Evolutionary conservation across 129 eudicot genomes (phyloP).

Genomic region (Flaveria robusta): DNA sequence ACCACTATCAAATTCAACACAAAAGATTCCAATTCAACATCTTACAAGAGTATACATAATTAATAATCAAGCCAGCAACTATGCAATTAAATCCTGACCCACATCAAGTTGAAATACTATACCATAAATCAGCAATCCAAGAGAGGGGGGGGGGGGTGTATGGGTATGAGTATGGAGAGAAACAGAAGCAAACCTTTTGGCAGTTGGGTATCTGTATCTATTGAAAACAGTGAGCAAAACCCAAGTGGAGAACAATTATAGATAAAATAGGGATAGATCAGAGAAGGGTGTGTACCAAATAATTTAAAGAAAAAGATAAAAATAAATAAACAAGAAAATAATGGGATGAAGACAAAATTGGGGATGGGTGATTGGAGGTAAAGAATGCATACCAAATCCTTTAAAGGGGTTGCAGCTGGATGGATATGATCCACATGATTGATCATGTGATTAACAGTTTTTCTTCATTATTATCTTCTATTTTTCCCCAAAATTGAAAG

Average conservation of each 20-base stretch:
- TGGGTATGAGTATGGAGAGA: constrained; percentile 21
- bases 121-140: background rate
- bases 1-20: background rate
- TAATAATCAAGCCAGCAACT: background rate
- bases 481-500: constrained; percentile 1
- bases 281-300: constrained; percentile 34
- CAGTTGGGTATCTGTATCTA: constrained; percentile 28
- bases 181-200: constrained; percentile 30
- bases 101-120: constrained; percentile 24
- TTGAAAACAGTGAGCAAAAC: constrained; percentile 38
- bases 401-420: constrained; percentile 22
- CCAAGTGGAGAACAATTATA: constrained; percentile 32
- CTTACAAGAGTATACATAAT: constrained; percentile 17
- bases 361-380: constrained; percentile 40
- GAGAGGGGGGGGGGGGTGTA: background rate
- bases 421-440: constrained; percentile 36
- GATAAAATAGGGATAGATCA: constrained; percentile 30
- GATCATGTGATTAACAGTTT: constrained; percentile 32
- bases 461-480: constrained; percentile 36
- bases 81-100: constrained; percentile 18
- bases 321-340: constrained; percentile 19
- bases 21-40: constrained; percentile 26
- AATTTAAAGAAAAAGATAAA: constrained; percentile 19
- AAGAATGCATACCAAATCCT: constrained; percentile 35
- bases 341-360: constrained; percentile 38